Evolutionary conservation across 2,329 filamentous ascomycete genomes (phyloP).

Genomic region (Trichoderma sp.): DNA sequence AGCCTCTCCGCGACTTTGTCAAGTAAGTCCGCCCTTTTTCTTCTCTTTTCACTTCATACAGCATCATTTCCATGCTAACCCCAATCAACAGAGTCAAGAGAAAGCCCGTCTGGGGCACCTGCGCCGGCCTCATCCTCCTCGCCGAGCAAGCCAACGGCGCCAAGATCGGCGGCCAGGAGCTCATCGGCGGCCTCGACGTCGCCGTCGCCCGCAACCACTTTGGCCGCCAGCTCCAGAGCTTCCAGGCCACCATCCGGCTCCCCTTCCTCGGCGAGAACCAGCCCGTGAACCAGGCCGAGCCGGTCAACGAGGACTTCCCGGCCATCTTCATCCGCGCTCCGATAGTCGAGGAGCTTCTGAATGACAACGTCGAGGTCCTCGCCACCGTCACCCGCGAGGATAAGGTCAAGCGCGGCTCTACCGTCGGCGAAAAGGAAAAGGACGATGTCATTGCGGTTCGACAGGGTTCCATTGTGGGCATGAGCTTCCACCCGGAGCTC

Average conservation of each 20-base stretch:
- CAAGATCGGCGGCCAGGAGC: slow-evolving; percentile 87
- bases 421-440: slow-evolving; percentile 41
- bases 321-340: slow-evolving; percentile 94
- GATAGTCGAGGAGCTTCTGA: slow-evolving; percentile 80
- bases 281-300: slow-evolving; percentile 19
- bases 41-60: slow-evolving; percentile 28
- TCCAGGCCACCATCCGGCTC: slow-evolving; percentile 73
- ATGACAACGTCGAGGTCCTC: slow-evolving; percentile 41
- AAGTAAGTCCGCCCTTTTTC: slow-evolving; percentile 60
- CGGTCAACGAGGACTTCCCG: slow-evolving; percentile 54
- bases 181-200: slow-evolving; percentile 90
- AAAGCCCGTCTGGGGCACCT: slow-evolving; percentile 93
- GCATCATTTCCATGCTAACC: background rate
- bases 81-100: slow-evolving; percentile 60
- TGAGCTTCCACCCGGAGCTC: slow-evolving; percentile 93
- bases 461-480: slow-evolving; percentile 91
- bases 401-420: no score
- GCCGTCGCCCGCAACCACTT: slow-evolving; percentile 94
- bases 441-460: slow-evolving; percentile 83
- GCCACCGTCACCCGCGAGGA: slow-evolving; percentile 50
- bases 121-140: slow-evolving; percentile 89
- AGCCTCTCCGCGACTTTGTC: slow-evolving; percentile 85
- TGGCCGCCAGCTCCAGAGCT: slow-evolving; percentile 89
- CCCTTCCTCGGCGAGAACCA: slow-evolving; percentile 61
- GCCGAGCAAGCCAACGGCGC: slow-evolving; percentile 84